A percentile compares a stretch with the other conserved stretches of the same genome.
phyloP scores from a whole-genome alignment of 2,329 filamentous ascomycete species.

The Tympanopsis confertula region DNA sequence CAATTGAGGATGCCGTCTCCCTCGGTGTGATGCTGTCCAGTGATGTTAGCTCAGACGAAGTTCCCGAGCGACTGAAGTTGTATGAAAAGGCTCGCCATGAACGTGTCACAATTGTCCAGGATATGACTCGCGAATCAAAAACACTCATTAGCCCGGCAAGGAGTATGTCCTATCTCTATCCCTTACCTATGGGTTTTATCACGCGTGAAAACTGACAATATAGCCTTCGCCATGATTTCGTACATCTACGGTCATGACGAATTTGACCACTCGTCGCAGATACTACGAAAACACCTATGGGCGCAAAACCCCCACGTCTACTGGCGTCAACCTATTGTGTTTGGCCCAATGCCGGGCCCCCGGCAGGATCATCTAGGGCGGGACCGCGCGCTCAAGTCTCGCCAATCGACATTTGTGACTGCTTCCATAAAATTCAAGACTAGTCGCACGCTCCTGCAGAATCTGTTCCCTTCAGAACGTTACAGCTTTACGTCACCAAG shows the following conservation, averaged over 20 bases:
- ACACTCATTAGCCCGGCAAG: slow-evolving; percentile 28
- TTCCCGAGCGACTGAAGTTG: slow-evolving; percentile 42
- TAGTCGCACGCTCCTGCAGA: slow-evolving; percentile 25
- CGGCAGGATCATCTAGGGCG: slow-evolving; percentile 20
- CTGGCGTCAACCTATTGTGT: slow-evolving; percentile 31
- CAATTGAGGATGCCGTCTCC: slow-evolving; percentile 56
- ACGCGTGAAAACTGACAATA: slow-evolving; percentile 19
- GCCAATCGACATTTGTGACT: slow-evolving; percentile 25
- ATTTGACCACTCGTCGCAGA: slow-evolving; percentile 36
- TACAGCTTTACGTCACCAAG: slow-evolving; percentile 12
- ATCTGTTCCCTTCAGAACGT: slow-evolving; percentile 14
- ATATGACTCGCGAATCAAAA: slow-evolving; percentile 37
- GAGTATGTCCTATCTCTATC: slow-evolving; percentile 12
- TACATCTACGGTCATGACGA: slow-evolving; percentile 50
- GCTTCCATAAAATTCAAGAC: slow-evolving; percentile 37
- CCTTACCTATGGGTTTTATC: slow-evolving; percentile 26
- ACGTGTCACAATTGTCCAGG: slow-evolving; percentile 44
- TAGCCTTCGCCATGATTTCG: slow-evolving; percentile 26
- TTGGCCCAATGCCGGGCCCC: slow-evolving; percentile 32
- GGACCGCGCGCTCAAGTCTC: slow-evolving; percentile 4
- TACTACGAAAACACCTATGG: slow-evolving; percentile 36
- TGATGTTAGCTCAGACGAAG: slow-evolving; percentile 27
- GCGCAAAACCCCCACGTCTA: slow-evolving; percentile 19
- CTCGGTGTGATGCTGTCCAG: slow-evolving; percentile 41
- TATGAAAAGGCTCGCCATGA: slow-evolving; percentile 47